These are phyloP conservation scores for Dionaea muscipula DNA, from an alignment of 179 eudicot genomes.

Conservation along the genomic window DNA sequence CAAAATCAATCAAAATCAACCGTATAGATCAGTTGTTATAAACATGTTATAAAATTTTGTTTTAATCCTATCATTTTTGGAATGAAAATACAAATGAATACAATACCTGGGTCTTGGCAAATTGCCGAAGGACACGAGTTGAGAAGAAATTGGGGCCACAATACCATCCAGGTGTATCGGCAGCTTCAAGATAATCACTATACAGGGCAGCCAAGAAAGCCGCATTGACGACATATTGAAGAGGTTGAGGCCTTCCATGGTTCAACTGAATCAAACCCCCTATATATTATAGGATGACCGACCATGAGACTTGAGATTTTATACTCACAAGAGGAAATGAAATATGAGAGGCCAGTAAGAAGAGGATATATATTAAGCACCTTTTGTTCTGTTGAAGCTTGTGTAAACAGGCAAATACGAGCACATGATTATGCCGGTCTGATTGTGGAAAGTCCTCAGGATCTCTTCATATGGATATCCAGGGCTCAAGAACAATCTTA, in stretches of 20 bases:
- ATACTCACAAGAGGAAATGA: background rate
- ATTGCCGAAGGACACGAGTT: constrained; percentile 46
- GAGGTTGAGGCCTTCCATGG: constrained; percentile 94
- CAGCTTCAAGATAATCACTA: constrained; percentile 79
- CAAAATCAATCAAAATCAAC: too few species aligned
- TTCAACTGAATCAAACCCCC: constrained; percentile 88
- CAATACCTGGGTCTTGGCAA: constrained; percentile 77
- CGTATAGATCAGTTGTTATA: too few species aligned
- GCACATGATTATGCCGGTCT: constrained; percentile 78
- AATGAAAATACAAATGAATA: too few species aligned
- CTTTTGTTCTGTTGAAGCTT: constrained; percentile 85
- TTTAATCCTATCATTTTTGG: too few species aligned
- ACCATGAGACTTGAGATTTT: background rate
- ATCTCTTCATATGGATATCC: constrained; percentile 94
- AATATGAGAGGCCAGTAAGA: background rate
- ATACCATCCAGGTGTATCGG: constrained; percentile 96
- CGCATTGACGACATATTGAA: constrained; percentile 86
- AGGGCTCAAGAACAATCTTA: constrained; percentile 80
- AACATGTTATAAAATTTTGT: too few species aligned
- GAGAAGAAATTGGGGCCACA: constrained; percentile 88
- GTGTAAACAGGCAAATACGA: constrained; percentile 70
- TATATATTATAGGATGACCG: constrained; percentile 22
- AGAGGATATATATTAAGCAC: constrained; percentile 16
- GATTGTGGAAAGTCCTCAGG: constrained; percentile 68
- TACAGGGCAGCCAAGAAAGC: constrained; percentile 82